Percentiles rank a stretch among this genome's conserved stretches.
Evolutionary conservation across 2,329 filamentous ascomycete species (phyloP).

Genomic region (Colletotrichum ledebouriae): DNA sequence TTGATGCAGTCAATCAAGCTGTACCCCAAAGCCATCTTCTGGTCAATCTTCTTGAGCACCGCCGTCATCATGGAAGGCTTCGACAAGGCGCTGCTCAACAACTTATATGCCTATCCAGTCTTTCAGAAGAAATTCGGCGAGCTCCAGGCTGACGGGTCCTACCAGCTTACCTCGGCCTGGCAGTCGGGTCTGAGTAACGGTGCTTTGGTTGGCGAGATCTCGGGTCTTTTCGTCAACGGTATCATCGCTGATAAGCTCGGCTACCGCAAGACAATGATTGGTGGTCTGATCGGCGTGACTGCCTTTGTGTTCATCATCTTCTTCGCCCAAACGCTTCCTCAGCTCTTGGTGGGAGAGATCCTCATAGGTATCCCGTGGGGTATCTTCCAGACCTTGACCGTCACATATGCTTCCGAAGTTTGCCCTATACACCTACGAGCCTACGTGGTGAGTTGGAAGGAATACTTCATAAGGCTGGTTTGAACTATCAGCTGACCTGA

Average conservation of each 20-base stretch:
- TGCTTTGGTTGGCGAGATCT: conserved; percentile 61
- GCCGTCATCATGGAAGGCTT: conserved; percentile 57
- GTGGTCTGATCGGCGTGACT: conserved; percentile 54
- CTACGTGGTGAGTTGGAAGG: conserved; percentile 56
- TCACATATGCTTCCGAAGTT: conserved; percentile 64
- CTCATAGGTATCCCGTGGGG: conserved; percentile 63
- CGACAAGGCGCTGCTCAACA: conserved; percentile 40
- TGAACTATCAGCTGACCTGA: background rate
- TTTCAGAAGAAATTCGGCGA: conserved; percentile 57
- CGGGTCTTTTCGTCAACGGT: conserved; percentile 65
- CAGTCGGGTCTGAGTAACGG: conserved; percentile 65
- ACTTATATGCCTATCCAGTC: conserved; percentile 42
- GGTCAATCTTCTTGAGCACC: conserved; percentile 58
- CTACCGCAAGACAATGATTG: conserved; percentile 62
- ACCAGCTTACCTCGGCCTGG: conserved; percentile 63
- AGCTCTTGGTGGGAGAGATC: conserved; percentile 61
- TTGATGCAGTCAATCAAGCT: conserved; percentile 56
- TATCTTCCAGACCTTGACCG: conserved; percentile 61
- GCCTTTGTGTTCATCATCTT: conserved; percentile 64
- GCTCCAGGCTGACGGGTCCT: conserved; percentile 52
- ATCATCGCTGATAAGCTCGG: conserved; percentile 61
- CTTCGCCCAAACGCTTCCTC: conserved; percentile 57
- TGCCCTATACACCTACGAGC: conserved; percentile 60
- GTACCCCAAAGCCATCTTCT: conserved; percentile 59
- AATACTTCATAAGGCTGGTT: background rate